Percentiles rank a stretch among this genome's conserved stretches.
These are phyloP conservation scores for Gremmenia infestans DNA, from an alignment of 2,329 filamentous ascomycete species.

Conservation along the genomic window DNA sequence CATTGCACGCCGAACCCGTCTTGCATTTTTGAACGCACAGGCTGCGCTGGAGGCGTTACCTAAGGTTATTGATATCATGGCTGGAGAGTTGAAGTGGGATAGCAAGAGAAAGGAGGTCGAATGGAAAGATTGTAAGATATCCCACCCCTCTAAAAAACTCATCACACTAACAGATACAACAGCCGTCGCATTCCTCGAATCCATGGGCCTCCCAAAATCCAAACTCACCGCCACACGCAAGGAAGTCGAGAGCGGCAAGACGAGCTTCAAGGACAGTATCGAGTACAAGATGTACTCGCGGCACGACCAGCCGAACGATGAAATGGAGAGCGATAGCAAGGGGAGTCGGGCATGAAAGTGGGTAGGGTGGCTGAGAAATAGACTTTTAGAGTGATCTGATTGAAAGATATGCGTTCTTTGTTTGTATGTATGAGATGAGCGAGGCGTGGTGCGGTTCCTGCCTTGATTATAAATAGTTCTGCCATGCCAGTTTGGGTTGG, in stretches of 20 bases:
- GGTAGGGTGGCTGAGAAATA: constrained; percentile 20
- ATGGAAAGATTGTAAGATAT: constrained; percentile 66
- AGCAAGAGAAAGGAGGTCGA: constrained; percentile 66
- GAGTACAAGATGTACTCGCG: constrained; percentile 61
- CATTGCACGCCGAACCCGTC: constrained; percentile 73
- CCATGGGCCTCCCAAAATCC: constrained; percentile 60
- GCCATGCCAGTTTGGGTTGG: neutral
- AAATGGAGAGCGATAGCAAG: constrained; percentile 28
- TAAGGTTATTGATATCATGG: constrained; percentile 83
- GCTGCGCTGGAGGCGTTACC: constrained; percentile 84
- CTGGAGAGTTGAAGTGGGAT: constrained; percentile 76
- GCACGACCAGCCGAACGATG: constrained; percentile 46
- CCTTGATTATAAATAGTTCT: too few species aligned
- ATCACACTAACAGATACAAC: neutral
- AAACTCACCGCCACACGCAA: constrained; percentile 53
- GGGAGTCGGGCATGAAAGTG: constrained; percentile 11
- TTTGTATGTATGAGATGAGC: neutral
- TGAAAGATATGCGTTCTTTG: neutral
- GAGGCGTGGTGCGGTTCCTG: neutral
- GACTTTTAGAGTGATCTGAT: constrained; percentile 1
- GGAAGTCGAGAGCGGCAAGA: constrained; percentile 56
- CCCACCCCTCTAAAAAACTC: neutral
- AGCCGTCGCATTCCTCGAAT: constrained; percentile 57
- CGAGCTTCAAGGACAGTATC: constrained; percentile 51
- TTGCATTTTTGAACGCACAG: constrained; percentile 89